Base-by-base conservation (phyloP, 2,329 filamentous ascomycete species). In the Scedosporium minutisporum region DNA sequence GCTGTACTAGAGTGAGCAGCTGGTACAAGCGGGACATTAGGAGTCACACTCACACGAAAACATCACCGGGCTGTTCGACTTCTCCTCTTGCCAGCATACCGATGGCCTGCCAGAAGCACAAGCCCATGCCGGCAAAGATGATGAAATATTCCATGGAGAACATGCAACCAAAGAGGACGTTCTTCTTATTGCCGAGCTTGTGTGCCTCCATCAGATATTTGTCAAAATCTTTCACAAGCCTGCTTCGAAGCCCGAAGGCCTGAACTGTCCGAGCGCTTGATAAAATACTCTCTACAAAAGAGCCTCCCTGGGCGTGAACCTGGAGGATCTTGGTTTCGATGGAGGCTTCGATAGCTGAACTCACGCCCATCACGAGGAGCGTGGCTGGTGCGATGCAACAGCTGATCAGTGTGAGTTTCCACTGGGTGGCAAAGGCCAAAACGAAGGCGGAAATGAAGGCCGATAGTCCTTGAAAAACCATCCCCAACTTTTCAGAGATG, bases 41-140 rank as follows among this genome's bases (percentile, higher is more conserved):
- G 64, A 2, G 41, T 6, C 7, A 10, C 21, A 71, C 73, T 70
- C 64, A 78, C 74, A 77, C 80, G 27, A 82, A 74, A 7, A 82
- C 74, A 1, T 74, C 75, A 2, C 80, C 80, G 0, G 76, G 71
- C 16, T 77, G 66, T 0, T 67, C 57, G 25, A 81, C 77, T 65
- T 81, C 78, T 1, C 78, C 78, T 0, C 67, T 68, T 3, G 73
- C 66, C 57, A 75, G 78, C 75, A 82, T 78, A 53, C 71, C 69
- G 64, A 81, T 74, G 0, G 80, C 80, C 63, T 82, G 77, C 79
- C 80, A 82, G 63, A 82, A 82, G 0, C 78, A 77, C 3, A 82
- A 69, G 0, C 72, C 77, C 64, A 79, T 79, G 4, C 77, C 78
- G 3, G 74, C 69, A 65, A 78, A 80, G n/a, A 82, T 75, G 63